Evolutionary conservation across 2,329 filamentous ascomycete genomes (phyloP).

Genomic region (Hyphodiscus sp.): DNA sequence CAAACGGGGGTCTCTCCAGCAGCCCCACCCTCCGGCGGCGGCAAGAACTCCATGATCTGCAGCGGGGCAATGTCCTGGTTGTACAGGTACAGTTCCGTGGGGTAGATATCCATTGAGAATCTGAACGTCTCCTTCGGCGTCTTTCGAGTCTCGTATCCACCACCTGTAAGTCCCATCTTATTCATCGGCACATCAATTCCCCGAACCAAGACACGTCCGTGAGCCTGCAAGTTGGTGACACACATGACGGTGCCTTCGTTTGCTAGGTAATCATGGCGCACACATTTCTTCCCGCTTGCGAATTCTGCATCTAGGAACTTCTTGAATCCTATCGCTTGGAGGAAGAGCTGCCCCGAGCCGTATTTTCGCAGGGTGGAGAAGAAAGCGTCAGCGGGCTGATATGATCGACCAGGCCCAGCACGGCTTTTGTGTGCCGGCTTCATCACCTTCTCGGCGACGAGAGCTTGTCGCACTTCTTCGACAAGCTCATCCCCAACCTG

Average conservation of each 20-base stretch:
- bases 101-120: slow-evolving; percentile 54
- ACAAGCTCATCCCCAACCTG: slow-evolving; percentile 8
- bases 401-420: slow-evolving; percentile 51
- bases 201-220: slow-evolving; percentile 48
- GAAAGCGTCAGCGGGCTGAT: slow-evolving; percentile 55
- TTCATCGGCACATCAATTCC: slow-evolving; percentile 52
- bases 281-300: slow-evolving; percentile 6
- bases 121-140: slow-evolving; percentile 60
- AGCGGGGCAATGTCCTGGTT: slow-evolving; percentile 44
- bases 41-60: slow-evolving; percentile 25
- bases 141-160: slow-evolving; percentile 64
- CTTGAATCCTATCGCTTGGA: slow-evolving; percentile 56
- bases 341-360: slow-evolving; percentile 47
- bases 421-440: slow-evolving; percentile 51
- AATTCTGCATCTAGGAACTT: slow-evolving; percentile 48
- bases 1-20: slow-evolving; percentile 58
- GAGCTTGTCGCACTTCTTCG: slow-evolving; percentile 17
- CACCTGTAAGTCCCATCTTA: slow-evolving; percentile 64
- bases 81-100: slow-evolving; percentile 52
- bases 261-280: slow-evolving; percentile 48
- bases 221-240: slow-evolving; percentile 56
- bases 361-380: slow-evolving; percentile 49
- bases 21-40: slow-evolving; percentile 35
- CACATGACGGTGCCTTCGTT: slow-evolving; percentile 62
- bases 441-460: slow-evolving; percentile 33